A percentile compares a stretch with the other conserved stretches of the same genome.
phyloP scores from a whole-genome alignment of 768 basidiomycete genomes.

The Mrakia blollopis region DNA sequence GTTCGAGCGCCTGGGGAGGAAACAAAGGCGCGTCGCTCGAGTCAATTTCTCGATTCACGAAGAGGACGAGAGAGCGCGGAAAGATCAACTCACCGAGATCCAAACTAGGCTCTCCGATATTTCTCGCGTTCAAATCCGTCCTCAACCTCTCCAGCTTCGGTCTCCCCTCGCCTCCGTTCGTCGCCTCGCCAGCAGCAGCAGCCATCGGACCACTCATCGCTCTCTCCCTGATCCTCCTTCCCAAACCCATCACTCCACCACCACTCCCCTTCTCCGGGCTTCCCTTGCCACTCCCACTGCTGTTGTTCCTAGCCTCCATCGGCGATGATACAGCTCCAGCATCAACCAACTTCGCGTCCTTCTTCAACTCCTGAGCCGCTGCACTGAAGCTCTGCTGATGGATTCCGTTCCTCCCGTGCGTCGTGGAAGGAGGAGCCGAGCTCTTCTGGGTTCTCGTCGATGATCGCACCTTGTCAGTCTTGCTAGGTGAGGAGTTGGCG shows the following conservation, averaged over 20 bases:
- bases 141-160: slow-evolving; percentile 63
- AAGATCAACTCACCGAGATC: slow-evolving; percentile 56
- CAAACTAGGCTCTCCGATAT: slow-evolving; percentile 45
- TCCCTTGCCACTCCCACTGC: not conserved
- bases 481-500: not conserved
- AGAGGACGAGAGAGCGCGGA: no score
- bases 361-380: not conserved
- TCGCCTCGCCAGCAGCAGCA: not conserved
- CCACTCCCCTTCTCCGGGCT: not conserved
- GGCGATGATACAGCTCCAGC: not conserved
- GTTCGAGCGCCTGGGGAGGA: slow-evolving; percentile 34
- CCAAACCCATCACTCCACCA: not conserved
- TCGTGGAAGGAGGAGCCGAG: slow-evolving; percentile 12
- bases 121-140: slow-evolving; percentile 59
- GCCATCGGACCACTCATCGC: slow-evolving; percentile 1
- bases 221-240: not conserved
- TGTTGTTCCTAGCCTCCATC: not conserved
- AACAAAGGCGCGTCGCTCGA: not conserved
- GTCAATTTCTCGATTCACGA: no score
- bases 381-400: not conserved
- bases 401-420: not conserved
- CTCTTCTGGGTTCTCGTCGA: not conserved
- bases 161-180: slow-evolving; percentile 49
- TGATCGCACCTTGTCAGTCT: not conserved
- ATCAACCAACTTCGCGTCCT: not conserved